Conservation (phyloP, 164 flowering plant genomes). For the Buxus sempervirens region DNA sequence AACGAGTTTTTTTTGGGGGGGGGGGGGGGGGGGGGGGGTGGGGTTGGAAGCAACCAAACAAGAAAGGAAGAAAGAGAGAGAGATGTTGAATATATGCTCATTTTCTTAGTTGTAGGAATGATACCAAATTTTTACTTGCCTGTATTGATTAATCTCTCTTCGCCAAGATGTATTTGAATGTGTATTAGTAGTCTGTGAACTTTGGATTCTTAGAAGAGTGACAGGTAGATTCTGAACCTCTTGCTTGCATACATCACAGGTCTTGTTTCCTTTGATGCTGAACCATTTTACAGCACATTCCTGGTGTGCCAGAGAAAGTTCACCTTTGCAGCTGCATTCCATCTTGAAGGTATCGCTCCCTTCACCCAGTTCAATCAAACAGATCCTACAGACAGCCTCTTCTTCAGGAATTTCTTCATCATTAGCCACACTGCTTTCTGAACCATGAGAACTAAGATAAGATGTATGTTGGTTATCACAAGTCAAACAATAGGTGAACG, state of each 20-base stretch:
- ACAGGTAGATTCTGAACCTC: conserved; percentile 70
- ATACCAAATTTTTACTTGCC: conserved; percentile 31
- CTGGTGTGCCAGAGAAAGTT: conserved; percentile 67
- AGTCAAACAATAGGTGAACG: not conserved
- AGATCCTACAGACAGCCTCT: conserved; percentile 77
- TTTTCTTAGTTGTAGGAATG: too few relatives aligned
- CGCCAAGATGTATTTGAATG: conserved; percentile 20
- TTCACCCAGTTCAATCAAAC: conserved; percentile 55
- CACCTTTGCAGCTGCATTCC: conserved; percentile 82
- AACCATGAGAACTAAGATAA: conserved; percentile 34
- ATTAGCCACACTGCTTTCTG: conserved; percentile 42
- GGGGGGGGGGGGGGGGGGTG: too few relatives aligned
- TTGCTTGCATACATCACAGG: conserved; percentile 74
- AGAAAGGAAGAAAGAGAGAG: not conserved
- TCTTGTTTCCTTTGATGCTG: conserved; percentile 71
- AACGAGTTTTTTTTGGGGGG: too few relatives aligned
- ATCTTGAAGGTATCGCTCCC: conserved; percentile 62
- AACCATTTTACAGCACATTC: conserved; percentile 80
- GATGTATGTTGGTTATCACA: conserved; percentile 28
- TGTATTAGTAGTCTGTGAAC: conserved; percentile 17
- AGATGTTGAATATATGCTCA: not conserved
- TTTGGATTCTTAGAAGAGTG: conserved; percentile 56
- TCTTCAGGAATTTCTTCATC: conserved; percentile 60
- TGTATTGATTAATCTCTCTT: conserved; percentile 29
- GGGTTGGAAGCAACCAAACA: too few relatives aligned